Evolutionary conservation across 2,329 filamentous ascomycete species (phyloP).

Genomic region (Akanthomyces uredinophilus): DNA sequence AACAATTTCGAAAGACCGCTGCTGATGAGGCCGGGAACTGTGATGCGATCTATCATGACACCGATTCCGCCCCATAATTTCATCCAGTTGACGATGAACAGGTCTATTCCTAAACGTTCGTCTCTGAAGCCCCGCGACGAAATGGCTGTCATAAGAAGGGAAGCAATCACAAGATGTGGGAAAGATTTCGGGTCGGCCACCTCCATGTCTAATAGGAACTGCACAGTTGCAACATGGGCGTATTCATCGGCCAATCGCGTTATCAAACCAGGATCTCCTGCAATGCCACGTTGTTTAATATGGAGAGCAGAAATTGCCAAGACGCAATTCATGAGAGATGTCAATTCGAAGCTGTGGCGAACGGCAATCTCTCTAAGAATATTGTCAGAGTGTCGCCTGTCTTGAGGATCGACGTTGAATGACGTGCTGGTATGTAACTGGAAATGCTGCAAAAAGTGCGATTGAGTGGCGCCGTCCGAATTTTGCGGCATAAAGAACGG

Average conservation of each 20-base stretch:
- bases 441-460: neutral
- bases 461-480: neutral
- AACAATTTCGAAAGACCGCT: neutral
- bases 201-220: constrained; percentile 30
- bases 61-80: constrained; percentile 48
- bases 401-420: constrained; percentile 1
- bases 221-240: neutral
- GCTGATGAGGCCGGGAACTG: neutral
- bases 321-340: neutral
- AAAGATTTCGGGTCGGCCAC: constrained; percentile 39
- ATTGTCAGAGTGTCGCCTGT: neutral
- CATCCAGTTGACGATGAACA: constrained; percentile 54
- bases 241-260: neutral
- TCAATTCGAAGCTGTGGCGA: neutral
- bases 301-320: neutral
- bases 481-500: neutral
- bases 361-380: neutral
- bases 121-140: constrained; percentile 48
- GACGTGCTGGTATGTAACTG: neutral
- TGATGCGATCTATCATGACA: constrained; percentile 3
- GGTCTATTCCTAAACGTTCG: constrained; percentile 30
- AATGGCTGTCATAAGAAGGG: constrained; percentile 46
- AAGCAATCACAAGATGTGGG: constrained; percentile 46
- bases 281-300: neutral
- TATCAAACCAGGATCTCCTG: neutral